Conservation (phyloP, 768 basidiomycete genomes). For the Tephrocybe rancida region DNA sequence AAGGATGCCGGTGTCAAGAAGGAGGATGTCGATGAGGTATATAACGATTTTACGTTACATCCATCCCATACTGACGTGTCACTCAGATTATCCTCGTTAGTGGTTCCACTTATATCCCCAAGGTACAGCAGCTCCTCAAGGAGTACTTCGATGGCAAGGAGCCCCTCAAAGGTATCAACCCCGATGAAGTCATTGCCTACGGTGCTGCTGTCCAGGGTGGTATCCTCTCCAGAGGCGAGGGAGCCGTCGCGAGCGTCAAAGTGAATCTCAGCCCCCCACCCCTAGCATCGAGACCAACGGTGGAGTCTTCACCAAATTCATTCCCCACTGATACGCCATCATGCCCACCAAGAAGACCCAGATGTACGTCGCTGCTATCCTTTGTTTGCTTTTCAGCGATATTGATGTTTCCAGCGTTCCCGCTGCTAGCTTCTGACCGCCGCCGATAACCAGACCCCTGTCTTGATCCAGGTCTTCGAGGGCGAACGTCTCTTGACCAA, state of each 20-base stretch:
- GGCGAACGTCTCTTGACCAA: constrained; percentile 97
- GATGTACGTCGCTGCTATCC: constrained; percentile 54
- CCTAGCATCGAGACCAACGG: constrained; percentile 99
- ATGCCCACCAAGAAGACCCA: constrained; percentile 98
- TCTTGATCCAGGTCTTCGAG: constrained; percentile 96
- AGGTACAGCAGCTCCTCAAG: constrained; percentile 97
- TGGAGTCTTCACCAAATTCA: constrained; percentile 97
- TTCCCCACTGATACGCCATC: constrained; percentile 96
- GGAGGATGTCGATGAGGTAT: constrained; percentile 91
- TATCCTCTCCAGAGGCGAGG: constrained; percentile 94
- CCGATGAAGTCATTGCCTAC: constrained; percentile 98
- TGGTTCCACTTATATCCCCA: constrained; percentile 99
- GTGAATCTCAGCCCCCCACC: constrained; percentile 94
- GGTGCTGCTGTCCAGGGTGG: constrained; percentile 99
- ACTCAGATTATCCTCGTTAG: constrained; percentile 84
- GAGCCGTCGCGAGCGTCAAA: constrained; percentile 87
- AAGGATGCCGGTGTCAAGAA: constrained; percentile 99
- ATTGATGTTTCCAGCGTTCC: constrained; percentile 24
- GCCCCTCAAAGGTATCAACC: constrained; percentile 98
- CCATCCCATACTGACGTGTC: background rate
- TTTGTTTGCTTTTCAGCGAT: constrained; percentile 9
- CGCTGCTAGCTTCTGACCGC: constrained; percentile 77
- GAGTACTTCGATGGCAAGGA: constrained; percentile 98
- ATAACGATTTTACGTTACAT: background rate
- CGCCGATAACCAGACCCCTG: constrained; percentile 92